Base-by-base conservation (phyloP, 169 alveolate species). In the Plasmodium reichenowi region DNA sequence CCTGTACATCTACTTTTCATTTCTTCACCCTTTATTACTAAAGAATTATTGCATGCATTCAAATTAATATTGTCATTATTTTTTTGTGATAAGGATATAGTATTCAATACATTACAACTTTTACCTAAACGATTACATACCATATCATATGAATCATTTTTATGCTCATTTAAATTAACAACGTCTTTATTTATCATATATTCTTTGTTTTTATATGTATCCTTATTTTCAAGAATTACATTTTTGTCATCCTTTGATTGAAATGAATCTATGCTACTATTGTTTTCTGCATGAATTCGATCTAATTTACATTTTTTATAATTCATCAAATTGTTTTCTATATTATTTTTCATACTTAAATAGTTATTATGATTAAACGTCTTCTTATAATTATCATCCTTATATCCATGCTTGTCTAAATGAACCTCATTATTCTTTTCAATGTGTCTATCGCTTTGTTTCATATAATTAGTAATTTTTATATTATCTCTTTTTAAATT, bases 261-360 rank as follows among this genome's bases (percentile, higher is more conserved):
- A 68, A 8, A 64, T 22, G 67, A 63, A 10, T 64, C 68, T 43
- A 29, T 48, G 24, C 52, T 76, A 54, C 47, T 24, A 24, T 38
- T 38, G 47, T 50, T 76, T 20, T 76, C 76, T 10, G 17, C 66
- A 56, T 63, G 64, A 9, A 62, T 20, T 2, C 50, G 52, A 43
- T 76, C 73, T 67, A 76, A 76, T 54, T 76, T 62, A 22, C 29
- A 62, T 22, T 48, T 76, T 38, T 76, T 76, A 29, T 76, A 76
- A 76, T 64, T 76, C 76, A 64, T 22, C 59, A 76, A 56, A 56
- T 76, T 76, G 43, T 47, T 22, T 38, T 76, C 88, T 29, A 76
- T 76, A 43, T 76, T 64, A 26, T 64, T 76, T 47, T 76, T 76
- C 88, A 76, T 62, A 45, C 50, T 63, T 64, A 76, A 45, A 22